These are phyloP conservation scores for Fusarium abutilonis DNA, from an alignment of 2,329 filamentous ascomycete genomes.

Conservation along the genomic window DNA sequence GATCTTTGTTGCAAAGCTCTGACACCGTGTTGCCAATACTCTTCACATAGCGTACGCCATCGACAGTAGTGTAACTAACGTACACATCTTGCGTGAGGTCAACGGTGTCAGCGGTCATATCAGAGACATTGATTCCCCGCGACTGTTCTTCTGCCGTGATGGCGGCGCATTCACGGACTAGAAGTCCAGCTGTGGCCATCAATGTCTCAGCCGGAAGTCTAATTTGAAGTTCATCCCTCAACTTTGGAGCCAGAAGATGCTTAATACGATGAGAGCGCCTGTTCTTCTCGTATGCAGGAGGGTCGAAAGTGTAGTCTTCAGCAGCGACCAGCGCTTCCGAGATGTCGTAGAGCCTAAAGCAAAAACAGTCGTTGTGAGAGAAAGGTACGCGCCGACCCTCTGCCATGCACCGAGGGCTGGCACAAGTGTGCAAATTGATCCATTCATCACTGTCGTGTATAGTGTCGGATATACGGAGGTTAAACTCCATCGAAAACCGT, in stretches of 20 bases:
- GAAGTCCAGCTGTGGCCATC: conserved; percentile 12
- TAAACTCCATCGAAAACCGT: conserved; percentile 18
- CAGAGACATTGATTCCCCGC: neutral
- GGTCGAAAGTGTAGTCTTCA: conserved; percentile 16
- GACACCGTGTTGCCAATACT: conserved; percentile 5
- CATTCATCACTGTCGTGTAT: conserved; percentile 12
- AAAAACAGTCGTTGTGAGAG: conserved; percentile 22
- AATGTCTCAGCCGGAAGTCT: conserved; percentile 24
- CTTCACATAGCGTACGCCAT: conserved; percentile 24
- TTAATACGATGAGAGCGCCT: neutral
- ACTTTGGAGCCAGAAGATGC: conserved; percentile 4
- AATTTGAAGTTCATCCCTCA: conserved; percentile 7
- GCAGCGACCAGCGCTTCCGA: conserved; percentile 19
- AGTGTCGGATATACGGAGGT: conserved; percentile 6
- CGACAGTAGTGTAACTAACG: neutral
- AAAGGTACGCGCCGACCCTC: conserved; percentile 18
- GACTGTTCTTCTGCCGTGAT: conserved; percentile 18
- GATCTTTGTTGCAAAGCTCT: neutral
- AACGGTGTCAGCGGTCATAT: neutral
- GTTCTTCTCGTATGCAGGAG: conserved; percentile 2
- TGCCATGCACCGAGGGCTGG: conserved; percentile 1
- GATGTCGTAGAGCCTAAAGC: conserved; percentile 13
- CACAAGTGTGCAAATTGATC: conserved; percentile 19
- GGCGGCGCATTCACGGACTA: conserved; percentile 23
- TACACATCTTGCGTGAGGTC: conserved; percentile 14